Evolutionary conservation across 2,329 filamentous ascomycete species (phyloP).

Genomic region (Sporothrix luriei): DNA sequence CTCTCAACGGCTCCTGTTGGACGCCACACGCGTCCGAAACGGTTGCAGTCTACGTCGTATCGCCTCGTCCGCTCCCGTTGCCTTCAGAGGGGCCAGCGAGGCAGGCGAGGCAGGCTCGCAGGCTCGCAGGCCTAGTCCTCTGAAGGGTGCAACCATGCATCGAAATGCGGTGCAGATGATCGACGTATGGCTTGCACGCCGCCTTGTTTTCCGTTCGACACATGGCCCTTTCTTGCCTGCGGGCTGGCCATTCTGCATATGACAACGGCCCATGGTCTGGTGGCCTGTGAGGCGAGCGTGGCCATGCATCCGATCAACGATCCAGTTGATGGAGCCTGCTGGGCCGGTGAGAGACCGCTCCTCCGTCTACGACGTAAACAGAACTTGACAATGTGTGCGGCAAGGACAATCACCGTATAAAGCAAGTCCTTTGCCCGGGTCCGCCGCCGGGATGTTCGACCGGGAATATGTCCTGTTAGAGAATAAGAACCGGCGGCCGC

Average conservation of each 20-base stretch:
- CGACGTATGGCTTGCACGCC: slow-evolving; percentile 21
- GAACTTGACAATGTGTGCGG: neutral
- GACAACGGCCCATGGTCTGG: too few relatives aligned
- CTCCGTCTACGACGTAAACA: neutral
- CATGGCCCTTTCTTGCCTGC: slow-evolving; percentile 3
- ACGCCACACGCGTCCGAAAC: too few relatives aligned
- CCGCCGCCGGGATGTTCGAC: neutral
- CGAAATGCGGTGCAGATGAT: slow-evolving; percentile 11
- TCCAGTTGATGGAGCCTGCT: too few relatives aligned
- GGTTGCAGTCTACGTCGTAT: too few relatives aligned
- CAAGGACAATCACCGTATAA: neutral
- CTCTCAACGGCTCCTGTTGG: too few relatives aligned
- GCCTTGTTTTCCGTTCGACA: slow-evolving; percentile 11
- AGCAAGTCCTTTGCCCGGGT: neutral
- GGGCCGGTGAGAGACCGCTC: neutral
- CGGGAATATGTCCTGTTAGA: slow-evolving; percentile 1
- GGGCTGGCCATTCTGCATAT: neutral
- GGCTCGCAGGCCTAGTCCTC: neutral
- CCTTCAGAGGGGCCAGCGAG: too few relatives aligned
- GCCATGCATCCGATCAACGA: too few relatives aligned
- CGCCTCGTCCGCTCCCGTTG: too few relatives aligned
- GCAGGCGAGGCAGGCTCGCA: too few relatives aligned
- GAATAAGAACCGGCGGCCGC: neutral
- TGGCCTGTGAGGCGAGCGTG: too few relatives aligned
- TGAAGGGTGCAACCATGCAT: slow-evolving; percentile 4